These are phyloP conservation scores for Kluyveromyces dobzhanskii DNA, from an alignment of 805 yeast species.

Conservation along the genomic window DNA sequence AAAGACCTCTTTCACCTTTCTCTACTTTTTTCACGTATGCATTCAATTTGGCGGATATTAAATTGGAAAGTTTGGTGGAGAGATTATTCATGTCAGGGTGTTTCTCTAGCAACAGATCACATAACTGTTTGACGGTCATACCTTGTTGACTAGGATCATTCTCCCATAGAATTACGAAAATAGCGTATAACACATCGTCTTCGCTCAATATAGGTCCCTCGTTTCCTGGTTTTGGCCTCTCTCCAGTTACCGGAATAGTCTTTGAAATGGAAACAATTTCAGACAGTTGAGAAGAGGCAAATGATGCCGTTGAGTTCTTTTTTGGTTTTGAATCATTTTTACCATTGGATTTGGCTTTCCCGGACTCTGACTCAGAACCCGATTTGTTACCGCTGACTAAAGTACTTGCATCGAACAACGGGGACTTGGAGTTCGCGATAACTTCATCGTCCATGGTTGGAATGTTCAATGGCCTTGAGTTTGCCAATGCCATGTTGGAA, in stretches of 20 bases:
- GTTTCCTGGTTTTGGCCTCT: conserved; percentile 61
- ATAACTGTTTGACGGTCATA: conserved; percentile 84
- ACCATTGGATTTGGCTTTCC: conserved; percentile 8
- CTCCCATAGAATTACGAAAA: conserved; percentile 62
- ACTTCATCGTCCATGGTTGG: conserved; percentile 34
- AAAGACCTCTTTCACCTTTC: conserved; percentile 66
- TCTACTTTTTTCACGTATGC: conserved; percentile 82
- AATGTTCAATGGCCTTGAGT: conserved; percentile 54
- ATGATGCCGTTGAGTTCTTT: conserved; percentile 15
- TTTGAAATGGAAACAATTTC: conserved; percentile 46
- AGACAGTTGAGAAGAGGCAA: conserved; percentile 39
- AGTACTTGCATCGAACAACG: conserved; percentile 25
- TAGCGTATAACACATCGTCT: conserved; percentile 68
- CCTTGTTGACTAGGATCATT: conserved; percentile 63
- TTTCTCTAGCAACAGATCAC: conserved; percentile 62
- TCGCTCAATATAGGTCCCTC: conserved; percentile 50
- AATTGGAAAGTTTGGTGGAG: conserved; percentile 71
- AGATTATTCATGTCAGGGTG: conserved; percentile 81
- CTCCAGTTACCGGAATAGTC: conserved; percentile 73
- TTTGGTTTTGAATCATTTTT: conserved; percentile 9
- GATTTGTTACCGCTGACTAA: conserved; percentile 9
- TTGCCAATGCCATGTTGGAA: conserved; percentile 57
- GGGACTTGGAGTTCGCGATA: conserved; percentile 26
- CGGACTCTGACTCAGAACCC: not conserved
- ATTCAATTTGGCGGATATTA: conserved; percentile 74